A percentile compares a stretch with the other conserved stretches of the same genome.
Conservation (phyloP, 2,329 filamentous ascomycete genomes). For the Ophiostoma tasmaniense region DNA sequence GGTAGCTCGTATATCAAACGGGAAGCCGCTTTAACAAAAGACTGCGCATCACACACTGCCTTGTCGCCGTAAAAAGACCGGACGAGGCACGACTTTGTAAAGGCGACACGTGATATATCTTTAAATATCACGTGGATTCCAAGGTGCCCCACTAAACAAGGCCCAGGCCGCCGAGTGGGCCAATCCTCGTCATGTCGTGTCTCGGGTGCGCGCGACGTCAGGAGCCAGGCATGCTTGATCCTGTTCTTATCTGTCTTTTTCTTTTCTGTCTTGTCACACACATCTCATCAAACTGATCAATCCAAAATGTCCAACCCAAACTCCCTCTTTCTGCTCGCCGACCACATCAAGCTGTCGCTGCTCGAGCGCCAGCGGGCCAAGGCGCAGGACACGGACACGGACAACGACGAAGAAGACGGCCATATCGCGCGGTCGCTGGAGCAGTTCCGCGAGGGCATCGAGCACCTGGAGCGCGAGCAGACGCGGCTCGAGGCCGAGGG, state of each 20-base stretch:
- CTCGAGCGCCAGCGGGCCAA: slow-evolving; percentile 84
- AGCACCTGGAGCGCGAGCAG: slow-evolving; percentile 56
- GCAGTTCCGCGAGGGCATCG: slow-evolving; percentile 73
- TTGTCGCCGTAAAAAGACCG: no score
- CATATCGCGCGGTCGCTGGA: slow-evolving; percentile 85
- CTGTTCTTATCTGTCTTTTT: not conserved
- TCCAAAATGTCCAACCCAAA: slow-evolving; percentile 47
- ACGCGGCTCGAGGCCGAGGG: slow-evolving; percentile 54
- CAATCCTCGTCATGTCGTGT: not conserved
- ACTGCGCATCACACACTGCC: no score
- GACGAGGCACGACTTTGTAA: not conserved
- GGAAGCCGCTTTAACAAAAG: no score
- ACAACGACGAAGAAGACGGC: slow-evolving; percentile 66
- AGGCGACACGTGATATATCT: not conserved
- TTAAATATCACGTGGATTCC: not conserved
- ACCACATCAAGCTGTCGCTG: slow-evolving; percentile 93
- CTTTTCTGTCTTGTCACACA: not conserved
- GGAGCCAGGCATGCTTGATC: not conserved
- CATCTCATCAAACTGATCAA: not conserved
- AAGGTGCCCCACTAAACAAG: not conserved
- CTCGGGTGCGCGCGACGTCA: not conserved
- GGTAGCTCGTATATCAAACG: no score
- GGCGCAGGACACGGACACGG: slow-evolving; percentile 44
- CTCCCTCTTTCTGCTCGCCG: slow-evolving; percentile 85
- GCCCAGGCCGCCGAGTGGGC: not conserved